Percentiles rank a stretch among this genome's conserved stretches.
phyloP scores from a whole-genome alignment of 2,329 filamentous ascomycete genomes.

The Cephalotrichum gorgonifer region DNA sequence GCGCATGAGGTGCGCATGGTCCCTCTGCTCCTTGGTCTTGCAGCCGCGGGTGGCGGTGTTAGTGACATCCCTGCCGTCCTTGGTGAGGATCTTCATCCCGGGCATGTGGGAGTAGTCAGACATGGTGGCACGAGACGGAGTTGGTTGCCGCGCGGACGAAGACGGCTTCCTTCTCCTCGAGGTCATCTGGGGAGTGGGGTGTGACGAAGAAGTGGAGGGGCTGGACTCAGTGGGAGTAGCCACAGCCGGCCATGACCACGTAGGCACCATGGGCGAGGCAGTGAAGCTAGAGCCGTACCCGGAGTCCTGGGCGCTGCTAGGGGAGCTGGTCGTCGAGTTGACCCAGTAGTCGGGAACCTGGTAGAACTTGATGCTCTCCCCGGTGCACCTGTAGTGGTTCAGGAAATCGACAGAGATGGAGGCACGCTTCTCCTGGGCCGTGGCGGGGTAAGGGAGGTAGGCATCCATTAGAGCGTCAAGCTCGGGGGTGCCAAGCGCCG shows the following conservation, averaged over 20 bases:
- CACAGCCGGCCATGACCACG: slow-evolving; percentile 32
- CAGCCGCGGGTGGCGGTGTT: slow-evolving; percentile 50
- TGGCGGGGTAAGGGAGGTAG: slow-evolving; percentile 41
- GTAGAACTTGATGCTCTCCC: slow-evolving; percentile 52
- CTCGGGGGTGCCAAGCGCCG: slow-evolving; percentile 52
- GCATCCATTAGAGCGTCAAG: slow-evolving; percentile 49
- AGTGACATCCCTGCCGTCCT: slow-evolving; percentile 52
- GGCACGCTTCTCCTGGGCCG: slow-evolving; percentile 49
- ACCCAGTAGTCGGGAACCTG: slow-evolving; percentile 29
- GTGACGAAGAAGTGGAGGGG: neutral
- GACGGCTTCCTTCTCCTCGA: slow-evolving; percentile 10
- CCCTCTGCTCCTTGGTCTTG: slow-evolving; percentile 58
- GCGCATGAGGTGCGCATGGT: slow-evolving; percentile 56
- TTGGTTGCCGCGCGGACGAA: neutral
- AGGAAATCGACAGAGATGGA: slow-evolving; percentile 50
- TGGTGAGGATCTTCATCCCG: slow-evolving; percentile 58
- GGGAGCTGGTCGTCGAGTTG: slow-evolving; percentile 34
- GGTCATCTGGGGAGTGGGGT: neutral
- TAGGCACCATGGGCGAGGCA: slow-evolving; percentile 37
- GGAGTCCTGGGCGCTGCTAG: slow-evolving; percentile 29
- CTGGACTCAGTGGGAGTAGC: slow-evolving; percentile 10
- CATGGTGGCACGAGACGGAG: neutral
- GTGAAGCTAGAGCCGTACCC: slow-evolving; percentile 35
- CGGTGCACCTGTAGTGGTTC: slow-evolving; percentile 39
- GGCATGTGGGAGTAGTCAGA: slow-evolving; percentile 43